Evolutionary conservation across 306 rosid genomes (phyloP), one percentile per base, ranked within the genome.

Genomic region (Hippophae gyantsensis): DNA sequence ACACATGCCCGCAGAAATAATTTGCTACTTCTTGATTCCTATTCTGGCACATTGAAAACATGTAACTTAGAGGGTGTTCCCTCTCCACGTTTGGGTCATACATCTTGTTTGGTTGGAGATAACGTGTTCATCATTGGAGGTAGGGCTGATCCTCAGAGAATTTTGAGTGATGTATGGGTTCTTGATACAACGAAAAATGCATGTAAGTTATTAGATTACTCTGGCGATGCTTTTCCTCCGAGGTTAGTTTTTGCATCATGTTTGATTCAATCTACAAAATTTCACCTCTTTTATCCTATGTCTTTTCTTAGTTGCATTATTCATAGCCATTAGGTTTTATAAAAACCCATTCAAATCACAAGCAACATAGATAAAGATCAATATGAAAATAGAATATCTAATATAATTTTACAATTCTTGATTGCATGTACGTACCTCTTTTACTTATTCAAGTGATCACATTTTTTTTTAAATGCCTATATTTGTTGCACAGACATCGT

Each of bases 1-100:
- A 85, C 93, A 62, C 98, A 87, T 80, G 89, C 80, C 0, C 79
- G 96, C 67, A 81, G 89, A 72, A 84, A 78, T 70, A 79, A 74
- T 62, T 73, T 71, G 56, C 68, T 88, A 67, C 74, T 76, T 61
- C 79, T 92, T 64, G 81, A 85, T 80, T 65, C 87, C 14, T 51
- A 43, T 54, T 76, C 68, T 63, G 89, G 87, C 68, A 62, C 65
- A 14, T 73, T 87, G 69, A 78, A 76, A 52, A 65, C 58, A 9
- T 64, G 85, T 54, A 42, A 7, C 9, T 52, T 75, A 26, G 74
- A 54, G 64, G 74, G 70, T n/a, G 42, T 72, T 27, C 89, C 89
- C 9, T 72, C 89, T 61, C 76, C 93, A 0, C 87, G 89, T 9
- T 60, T 87, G 64, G 87, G 96, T 60, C 98, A 92, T 64, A 78